Conservation (phyloP, 2,329 filamentous ascomycete genomes). For the Dactylonectria estremocensis region DNA sequence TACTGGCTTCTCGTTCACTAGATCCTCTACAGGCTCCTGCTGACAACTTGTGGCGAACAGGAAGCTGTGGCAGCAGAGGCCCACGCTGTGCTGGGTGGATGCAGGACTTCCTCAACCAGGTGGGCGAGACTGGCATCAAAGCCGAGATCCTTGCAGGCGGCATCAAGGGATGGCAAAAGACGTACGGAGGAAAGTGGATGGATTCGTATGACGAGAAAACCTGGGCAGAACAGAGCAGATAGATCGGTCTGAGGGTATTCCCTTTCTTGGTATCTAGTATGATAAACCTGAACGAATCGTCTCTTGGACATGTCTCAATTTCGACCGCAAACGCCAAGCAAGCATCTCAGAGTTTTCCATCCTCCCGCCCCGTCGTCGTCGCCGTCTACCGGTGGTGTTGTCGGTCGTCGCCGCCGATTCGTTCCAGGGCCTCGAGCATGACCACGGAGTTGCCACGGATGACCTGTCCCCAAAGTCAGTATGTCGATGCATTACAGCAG, state of each 20-base stretch:
- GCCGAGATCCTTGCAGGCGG: constrained; percentile 66
- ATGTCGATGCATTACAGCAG: not conserved
- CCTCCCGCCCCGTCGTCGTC: constrained; percentile 24
- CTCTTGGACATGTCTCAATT: constrained; percentile 45
- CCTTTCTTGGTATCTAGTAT: constrained; percentile 52
- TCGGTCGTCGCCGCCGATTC: constrained; percentile 75
- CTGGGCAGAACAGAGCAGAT: constrained; percentile 51
- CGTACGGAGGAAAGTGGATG: constrained; percentile 63
- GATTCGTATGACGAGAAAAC: constrained; percentile 64
- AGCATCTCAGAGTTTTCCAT: constrained; percentile 42
- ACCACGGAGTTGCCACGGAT: constrained; percentile 99
- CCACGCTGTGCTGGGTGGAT: constrained; percentile 70
- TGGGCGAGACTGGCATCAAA: constrained; percentile 60
- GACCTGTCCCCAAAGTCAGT: constrained; percentile 69
- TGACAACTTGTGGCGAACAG: constrained; percentile 48
- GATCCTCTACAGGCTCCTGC: constrained; percentile 1
- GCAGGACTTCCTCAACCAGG: constrained; percentile 67
- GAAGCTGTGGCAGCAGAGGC: constrained; percentile 66
- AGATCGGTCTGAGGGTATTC: constrained; percentile 40
- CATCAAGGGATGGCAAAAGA: constrained; percentile 69
- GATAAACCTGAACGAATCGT: constrained; percentile 44
- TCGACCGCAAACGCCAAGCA: constrained; percentile 56
- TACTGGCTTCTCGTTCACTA: not conserved
- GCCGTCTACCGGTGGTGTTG: constrained; percentile 51
- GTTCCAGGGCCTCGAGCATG: constrained; percentile 89